Percentiles rank a stretch among this genome's conserved stretches.
phyloP scores from a whole-genome alignment of 495 filamentous ascomycete species.

The Sphaerosporella brunnea region DNA sequence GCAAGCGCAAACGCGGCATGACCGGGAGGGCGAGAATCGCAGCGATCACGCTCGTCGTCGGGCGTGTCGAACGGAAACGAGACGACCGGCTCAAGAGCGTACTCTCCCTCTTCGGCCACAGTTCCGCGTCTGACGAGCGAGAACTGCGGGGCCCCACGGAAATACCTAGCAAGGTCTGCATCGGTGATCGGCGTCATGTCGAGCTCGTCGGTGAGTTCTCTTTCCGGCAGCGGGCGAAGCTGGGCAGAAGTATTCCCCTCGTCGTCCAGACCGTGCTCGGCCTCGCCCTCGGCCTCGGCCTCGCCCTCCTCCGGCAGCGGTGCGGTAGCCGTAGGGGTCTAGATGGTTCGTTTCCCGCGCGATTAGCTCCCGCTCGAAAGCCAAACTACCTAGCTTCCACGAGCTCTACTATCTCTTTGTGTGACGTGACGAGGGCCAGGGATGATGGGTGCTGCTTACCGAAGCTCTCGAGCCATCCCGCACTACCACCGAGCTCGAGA shows the following conservation, averaged over 20 bases:
- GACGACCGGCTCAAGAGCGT: constrained; percentile 14
- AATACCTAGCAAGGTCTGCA: constrained; percentile 10
- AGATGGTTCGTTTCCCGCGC: background rate
- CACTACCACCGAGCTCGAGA: background rate
- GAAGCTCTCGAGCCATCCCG: background rate
- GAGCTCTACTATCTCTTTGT: background rate
- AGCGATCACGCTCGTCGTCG: constrained; percentile 8
- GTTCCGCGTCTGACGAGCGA: background rate
- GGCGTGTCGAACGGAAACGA: constrained; percentile 19
- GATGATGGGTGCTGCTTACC: background rate
- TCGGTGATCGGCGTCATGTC: background rate
- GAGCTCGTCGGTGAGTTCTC: background rate
- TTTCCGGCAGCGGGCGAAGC: background rate
- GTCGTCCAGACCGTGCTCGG: background rate
- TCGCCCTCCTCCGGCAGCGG: background rate
- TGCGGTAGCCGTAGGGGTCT: background rate
- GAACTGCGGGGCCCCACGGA: constrained; percentile 19
- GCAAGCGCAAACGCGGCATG: constrained; percentile 20
- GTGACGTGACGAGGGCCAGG: background rate
- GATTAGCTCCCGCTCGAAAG: constrained; percentile 3
- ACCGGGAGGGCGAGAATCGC: constrained; percentile 16
- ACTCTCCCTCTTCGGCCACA: constrained; percentile 11
- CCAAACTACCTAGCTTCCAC: too few relatives aligned
- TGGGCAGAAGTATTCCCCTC: background rate
- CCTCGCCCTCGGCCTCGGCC: background rate